A percentile compares a stretch with the other conserved stretches of the same genome.
Conservation (phyloP, 495 filamentous ascomycete genomes). For the Filosporella fistucella region DNA sequence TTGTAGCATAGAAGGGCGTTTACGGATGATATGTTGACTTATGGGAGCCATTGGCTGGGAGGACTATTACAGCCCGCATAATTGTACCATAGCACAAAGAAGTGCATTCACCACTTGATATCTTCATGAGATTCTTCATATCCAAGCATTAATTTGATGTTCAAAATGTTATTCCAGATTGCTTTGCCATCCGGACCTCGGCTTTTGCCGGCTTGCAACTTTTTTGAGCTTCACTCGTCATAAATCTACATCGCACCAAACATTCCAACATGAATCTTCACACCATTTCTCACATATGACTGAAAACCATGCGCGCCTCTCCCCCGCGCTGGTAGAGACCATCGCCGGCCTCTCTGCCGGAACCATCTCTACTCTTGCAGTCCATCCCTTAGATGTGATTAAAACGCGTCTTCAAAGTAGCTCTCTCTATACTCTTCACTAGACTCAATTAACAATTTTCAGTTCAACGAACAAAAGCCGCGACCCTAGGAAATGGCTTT, state of each 20-base stretch:
- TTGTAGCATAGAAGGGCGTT: conserved; percentile 12
- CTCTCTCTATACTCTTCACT: neutral
- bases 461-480: conserved; percentile 23
- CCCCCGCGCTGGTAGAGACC: conserved; percentile 76
- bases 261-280: conserved; percentile 16
- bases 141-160: no score
- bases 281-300: conserved; percentile 16
- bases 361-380: conserved; percentile 73
- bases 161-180: no score
- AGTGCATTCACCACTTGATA: conserved; percentile 9
- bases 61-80: conserved; percentile 2
- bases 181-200: no score
- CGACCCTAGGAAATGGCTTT: conserved; percentile 31
- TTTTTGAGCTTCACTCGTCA: no score
- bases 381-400: conserved; percentile 87
- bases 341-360: conserved; percentile 89
- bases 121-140: no score
- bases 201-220: no score
- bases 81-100: conserved; percentile 2
- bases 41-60: neutral
- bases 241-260: neutral
- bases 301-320: conserved; percentile 27
- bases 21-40: neutral
- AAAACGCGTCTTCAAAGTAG: conserved; percentile 93
- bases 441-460: conserved; percentile 2